Base-by-base conservation (phyloP, 768 basidiomycete genomes). In the Russula lepida region DNA sequence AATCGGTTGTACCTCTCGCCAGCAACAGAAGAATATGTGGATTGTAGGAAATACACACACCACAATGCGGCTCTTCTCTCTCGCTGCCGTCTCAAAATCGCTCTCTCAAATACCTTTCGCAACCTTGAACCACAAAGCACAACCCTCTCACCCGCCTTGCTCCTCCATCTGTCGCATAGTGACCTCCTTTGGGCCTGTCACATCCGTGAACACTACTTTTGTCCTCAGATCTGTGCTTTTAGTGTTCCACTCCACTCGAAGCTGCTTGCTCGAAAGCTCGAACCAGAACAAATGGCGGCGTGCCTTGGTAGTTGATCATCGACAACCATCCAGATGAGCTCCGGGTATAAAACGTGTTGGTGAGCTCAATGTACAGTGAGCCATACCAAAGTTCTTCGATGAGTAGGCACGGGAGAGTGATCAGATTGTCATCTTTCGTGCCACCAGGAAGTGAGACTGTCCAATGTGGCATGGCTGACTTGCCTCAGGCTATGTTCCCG, bases 361-460 rank as follows among this genome's bases (percentile, higher is more conserved):
- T 77, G 37, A 97, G 84, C 76, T 98, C 95, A 69, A 95, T 92
- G 75, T 94, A 94, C 3, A 92, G 93, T 15, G 89, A 88, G 13
- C 88, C 88, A 68, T 88, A 80, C 92, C 91, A 93, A 43, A 95
- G 77, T 13, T 95, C 95, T 67, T 98, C 94, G 67, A 99, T 98
- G 21, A 91, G 83, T 60, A 99, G 79, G 51, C 84, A 82, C 12
- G 95, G 95, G 32, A 99, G 81, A 6, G 95, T 98, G 70, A 99
- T 89, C 54, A 99, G 76, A 75, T 89, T 98, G 50, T 84, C 79
- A 72, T 88, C 86, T 63, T 74, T 74, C 48, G 75, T 76, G 3
- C 84, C 85, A 6, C 75, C 73, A 2, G 84, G 77, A 13, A 84
- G 73, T 35, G 79, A 74, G 53, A 95, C 80, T 4, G 84, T 88